These are phyloP conservation scores for Lumnitzera littorea DNA, from an alignment of 345 rosid genomes.

Conservation along the genomic window DNA sequence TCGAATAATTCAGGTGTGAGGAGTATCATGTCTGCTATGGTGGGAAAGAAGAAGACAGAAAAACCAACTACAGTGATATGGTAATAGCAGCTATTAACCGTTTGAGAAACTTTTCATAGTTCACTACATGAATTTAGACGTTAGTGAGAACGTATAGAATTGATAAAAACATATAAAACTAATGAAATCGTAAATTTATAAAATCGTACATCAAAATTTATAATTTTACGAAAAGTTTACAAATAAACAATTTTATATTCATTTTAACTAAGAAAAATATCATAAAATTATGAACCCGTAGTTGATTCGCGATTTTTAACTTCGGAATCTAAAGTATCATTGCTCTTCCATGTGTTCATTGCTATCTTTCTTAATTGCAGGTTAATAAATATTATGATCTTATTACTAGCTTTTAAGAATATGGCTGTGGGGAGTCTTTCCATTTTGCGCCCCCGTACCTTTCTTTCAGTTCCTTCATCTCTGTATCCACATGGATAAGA, in stretches of 20 bases:
- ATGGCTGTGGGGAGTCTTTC: conserved; percentile 98
- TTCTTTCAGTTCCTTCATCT: background rate
- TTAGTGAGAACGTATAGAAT: too few species aligned
- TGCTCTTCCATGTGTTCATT: too few species aligned
- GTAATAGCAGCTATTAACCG: conserved; percentile 20
- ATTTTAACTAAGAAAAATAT: too few species aligned
- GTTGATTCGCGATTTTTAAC: too few species aligned
- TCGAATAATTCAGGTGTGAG: conserved; percentile 66
- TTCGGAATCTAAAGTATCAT: background rate
- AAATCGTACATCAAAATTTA: too few species aligned
- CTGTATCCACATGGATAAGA: background rate
- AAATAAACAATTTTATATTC: too few species aligned
- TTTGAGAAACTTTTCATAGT: background rate
- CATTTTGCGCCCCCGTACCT: conserved; percentile 93
- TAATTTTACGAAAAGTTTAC: too few species aligned
- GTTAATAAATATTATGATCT: conserved; percentile 95
- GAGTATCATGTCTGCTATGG: conserved; percentile 74
- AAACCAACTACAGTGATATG: conserved; percentile 83
- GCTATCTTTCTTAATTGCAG: conserved; percentile 27
- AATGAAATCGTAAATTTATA: too few species aligned
- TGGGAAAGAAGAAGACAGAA: conserved; percentile 86
- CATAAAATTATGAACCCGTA: too few species aligned
- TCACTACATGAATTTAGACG: background rate
- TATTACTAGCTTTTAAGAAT: conserved; percentile 93
- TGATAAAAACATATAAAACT: too few species aligned